These are phyloP conservation scores for Monosporascus sp. DNA, from an alignment of 2,329 filamentous ascomycete species.

Conservation along the genomic window DNA sequence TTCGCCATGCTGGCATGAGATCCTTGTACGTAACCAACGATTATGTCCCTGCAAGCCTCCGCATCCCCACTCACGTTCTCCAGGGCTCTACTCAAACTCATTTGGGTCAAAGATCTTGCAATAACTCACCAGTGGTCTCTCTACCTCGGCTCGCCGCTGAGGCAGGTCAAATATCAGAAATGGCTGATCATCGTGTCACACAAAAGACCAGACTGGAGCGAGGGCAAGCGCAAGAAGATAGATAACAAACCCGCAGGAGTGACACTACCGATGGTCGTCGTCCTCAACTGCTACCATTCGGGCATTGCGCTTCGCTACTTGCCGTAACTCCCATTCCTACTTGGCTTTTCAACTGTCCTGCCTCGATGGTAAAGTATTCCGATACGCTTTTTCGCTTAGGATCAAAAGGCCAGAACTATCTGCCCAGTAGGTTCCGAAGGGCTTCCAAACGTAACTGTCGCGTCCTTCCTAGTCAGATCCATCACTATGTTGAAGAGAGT, in stretches of 20 bases:
- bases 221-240: too few species aligned
- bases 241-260: too few species aligned
- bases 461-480: conserved; percentile 20
- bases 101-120: not conserved
- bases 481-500: conserved; percentile 30
- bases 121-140: not conserved
- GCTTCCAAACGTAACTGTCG: conserved; percentile 24
- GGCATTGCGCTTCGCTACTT: too few species aligned
- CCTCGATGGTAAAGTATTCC: not conserved
- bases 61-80: not conserved
- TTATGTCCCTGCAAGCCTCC: not conserved
- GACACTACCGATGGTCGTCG: too few species aligned
- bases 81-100: not conserved
- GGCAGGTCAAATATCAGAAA: too few species aligned
- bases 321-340: too few species aligned
- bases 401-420: conserved; percentile 16
- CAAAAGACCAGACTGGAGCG: too few species aligned
- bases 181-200: too few species aligned
- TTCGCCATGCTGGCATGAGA: not conserved
- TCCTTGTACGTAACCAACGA: not conserved
- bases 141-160: too few species aligned
- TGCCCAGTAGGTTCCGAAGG: conserved; percentile 20
- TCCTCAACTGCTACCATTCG: too few species aligned
- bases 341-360: too few species aligned
- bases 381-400: not conserved